A percentile compares a stretch with the other conserved stretches of the same genome.
phyloP scores from a whole-genome alignment of 768 basidiomycete species.

The Serpula lacrymans region DNA sequence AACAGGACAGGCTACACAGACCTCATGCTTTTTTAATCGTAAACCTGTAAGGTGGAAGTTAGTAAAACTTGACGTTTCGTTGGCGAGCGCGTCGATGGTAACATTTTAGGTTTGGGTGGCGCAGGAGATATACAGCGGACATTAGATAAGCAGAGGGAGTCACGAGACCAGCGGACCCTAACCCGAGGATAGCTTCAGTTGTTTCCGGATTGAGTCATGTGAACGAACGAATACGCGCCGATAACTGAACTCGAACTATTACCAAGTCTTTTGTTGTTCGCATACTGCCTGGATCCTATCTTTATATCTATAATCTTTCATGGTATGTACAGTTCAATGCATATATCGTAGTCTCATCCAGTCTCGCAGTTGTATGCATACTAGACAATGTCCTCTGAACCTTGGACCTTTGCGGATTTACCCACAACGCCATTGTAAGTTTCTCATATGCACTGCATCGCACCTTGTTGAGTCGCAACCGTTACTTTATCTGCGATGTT shows the following conservation, averaged over 20 bases:
- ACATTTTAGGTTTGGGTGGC: conserved; percentile 29
- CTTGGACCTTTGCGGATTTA: conserved; percentile 15
- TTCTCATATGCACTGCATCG: no score
- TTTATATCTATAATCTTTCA: background rate
- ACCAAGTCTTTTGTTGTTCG: no score
- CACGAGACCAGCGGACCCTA: no score
- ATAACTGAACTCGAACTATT: no score
- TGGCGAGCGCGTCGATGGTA: no score
- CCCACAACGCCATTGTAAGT: conserved; percentile 20
- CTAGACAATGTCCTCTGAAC: conserved; percentile 23
- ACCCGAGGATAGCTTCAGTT: no score
- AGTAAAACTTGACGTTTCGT: conserved; percentile 17
- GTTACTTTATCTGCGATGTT: conserved; percentile 3
- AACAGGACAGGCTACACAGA: conserved; percentile 7
- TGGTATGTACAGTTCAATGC: background rate
- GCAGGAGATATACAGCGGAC: conserved; percentile 30
- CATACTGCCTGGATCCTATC: no score
- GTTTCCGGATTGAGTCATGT: no score
- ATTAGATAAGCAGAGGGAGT: conserved; percentile 20
- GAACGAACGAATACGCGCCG: no score
- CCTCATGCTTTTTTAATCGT: conserved; percentile 29
- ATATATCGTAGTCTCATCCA: conserved; percentile 8
- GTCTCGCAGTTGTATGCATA: conserved; percentile 6
- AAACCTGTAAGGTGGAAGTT: conserved; percentile 12
- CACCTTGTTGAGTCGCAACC: no score